phyloP scores from a whole-genome alignment of 805 yeast species.

The Vanderwaltozyma polyspora region DNA sequence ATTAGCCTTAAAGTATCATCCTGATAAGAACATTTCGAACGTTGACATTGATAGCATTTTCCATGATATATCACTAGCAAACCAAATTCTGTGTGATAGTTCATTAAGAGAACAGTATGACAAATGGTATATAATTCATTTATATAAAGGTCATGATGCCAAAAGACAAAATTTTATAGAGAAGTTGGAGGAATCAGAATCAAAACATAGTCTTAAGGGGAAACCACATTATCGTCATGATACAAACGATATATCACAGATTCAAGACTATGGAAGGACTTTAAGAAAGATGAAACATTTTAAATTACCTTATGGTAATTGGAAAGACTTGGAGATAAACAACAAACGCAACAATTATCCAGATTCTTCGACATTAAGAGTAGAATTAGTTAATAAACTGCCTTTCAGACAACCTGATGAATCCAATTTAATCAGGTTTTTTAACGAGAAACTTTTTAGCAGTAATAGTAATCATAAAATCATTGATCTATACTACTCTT shows the following conservation, averaged over 20 bases:
- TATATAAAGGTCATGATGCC: not conserved
- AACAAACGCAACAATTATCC: not conserved
- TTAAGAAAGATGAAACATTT: constrained; percentile 22
- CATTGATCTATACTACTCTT: constrained; percentile 13
- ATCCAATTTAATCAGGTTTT: not conserved
- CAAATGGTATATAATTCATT: constrained; percentile 1
- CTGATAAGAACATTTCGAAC: constrained; percentile 73
- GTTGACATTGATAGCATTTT: constrained; percentile 59
- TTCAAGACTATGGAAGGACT: constrained; percentile 18
- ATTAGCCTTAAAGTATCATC: constrained; percentile 73
- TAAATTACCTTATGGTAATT: constrained; percentile 16
- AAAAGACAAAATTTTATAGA: not conserved
- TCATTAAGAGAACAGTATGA: constrained; percentile 48
- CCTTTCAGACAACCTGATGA: not conserved
- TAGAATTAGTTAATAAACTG: constrained; percentile 7
- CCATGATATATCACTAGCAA: constrained; percentile 78
- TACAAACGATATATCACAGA: not conserved
- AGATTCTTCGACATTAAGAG: constrained; percentile 8
- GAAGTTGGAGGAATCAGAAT: not conserved
- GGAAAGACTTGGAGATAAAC: constrained; percentile 7
- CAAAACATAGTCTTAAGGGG: not conserved
- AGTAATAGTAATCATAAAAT: not conserved
- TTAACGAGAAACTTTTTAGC: not conserved
- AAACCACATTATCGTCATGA: not conserved
- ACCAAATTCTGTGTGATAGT: constrained; percentile 70